Conservation (phyloP, 1,139 yeast species). For the Scheffersomyces illinoinensis region DNA sequence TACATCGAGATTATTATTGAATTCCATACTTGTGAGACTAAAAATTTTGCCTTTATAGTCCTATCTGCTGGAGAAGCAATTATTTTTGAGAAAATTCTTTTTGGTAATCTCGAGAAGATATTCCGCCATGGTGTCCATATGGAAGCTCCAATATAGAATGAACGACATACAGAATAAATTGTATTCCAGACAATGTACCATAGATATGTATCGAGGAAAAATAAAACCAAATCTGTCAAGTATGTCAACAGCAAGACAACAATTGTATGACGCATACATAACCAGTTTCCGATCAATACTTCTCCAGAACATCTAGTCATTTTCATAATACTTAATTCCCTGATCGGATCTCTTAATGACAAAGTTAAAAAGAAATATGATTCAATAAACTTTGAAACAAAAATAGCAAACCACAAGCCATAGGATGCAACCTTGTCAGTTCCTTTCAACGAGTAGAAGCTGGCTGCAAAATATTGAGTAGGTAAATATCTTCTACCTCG, state of each 20-base stretch:
- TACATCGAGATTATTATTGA: constrained; percentile 57
- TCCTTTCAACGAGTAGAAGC: constrained; percentile 37
- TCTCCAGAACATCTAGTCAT: constrained; percentile 47
- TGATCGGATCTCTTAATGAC: constrained; percentile 48
- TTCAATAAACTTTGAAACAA: constrained; percentile 48
- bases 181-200: constrained; percentile 61
- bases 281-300: constrained; percentile 35
- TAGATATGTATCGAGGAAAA: constrained; percentile 54
- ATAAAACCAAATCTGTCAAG: constrained; percentile 46
- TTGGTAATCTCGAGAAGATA: constrained; percentile 51
- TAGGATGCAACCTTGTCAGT: constrained; percentile 42
- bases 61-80: constrained; percentile 32
- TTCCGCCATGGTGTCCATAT: constrained; percentile 63
- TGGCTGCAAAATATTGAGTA: constrained; percentile 34
- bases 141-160: constrained; percentile 52
- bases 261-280: constrained; percentile 42
- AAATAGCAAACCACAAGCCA: constrained; percentile 49
- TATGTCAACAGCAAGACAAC: constrained; percentile 39
- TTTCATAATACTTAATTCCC: constrained; percentile 46
- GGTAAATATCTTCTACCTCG: constrained; percentile 33
- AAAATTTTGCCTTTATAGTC: constrained; percentile 30
- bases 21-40: constrained; percentile 55
- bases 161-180: constrained; percentile 47
- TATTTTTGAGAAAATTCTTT: constrained; percentile 48
- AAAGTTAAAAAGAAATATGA: constrained; percentile 51